These are phyloP conservation scores for Penicillium sp. DNA, from an alignment of 2,329 filamentous ascomycete species.

Conservation along the genomic window DNA sequence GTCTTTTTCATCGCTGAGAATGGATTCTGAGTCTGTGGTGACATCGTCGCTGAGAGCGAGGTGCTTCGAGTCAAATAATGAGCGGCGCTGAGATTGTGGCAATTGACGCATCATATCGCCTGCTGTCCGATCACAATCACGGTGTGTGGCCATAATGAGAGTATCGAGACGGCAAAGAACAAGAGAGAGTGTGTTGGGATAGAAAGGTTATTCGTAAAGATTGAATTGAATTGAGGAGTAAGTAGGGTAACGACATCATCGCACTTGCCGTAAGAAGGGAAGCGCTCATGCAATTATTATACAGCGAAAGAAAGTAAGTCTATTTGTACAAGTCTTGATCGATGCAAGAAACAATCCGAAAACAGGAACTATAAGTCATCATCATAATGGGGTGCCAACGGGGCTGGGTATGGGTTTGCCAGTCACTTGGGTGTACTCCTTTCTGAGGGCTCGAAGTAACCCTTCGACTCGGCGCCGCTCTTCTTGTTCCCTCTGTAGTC, in stretches of 20 bases:
- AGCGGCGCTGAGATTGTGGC: slow-evolving; percentile 7
- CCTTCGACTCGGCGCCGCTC: slow-evolving; percentile 69
- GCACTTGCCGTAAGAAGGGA: slow-evolving; percentile 24
- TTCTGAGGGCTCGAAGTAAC: slow-evolving; percentile 57
- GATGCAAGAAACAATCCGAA: slow-evolving; percentile 19
- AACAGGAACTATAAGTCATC: slow-evolving; percentile 28
- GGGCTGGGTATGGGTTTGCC: slow-evolving; percentile 41
- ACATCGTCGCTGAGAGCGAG: slow-evolving; percentile 10
- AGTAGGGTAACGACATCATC: slow-evolving; percentile 17
- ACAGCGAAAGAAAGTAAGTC: slow-evolving; percentile 20
- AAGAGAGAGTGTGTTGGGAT: background rate
- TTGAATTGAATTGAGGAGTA: background rate
- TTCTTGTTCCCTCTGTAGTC: slow-evolving; percentile 68
- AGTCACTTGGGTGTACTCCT: slow-evolving; percentile 42
- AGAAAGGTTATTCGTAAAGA: background rate
- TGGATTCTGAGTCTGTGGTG: slow-evolving; percentile 28
- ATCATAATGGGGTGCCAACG: slow-evolving; percentile 42
- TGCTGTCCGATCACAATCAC: slow-evolving; percentile 1
- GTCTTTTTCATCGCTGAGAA: slow-evolving; percentile 41
- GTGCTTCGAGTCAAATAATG: slow-evolving; percentile 13
- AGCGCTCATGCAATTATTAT: slow-evolving; percentile 25
- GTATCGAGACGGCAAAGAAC: background rate
- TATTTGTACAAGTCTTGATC: slow-evolving; percentile 29
- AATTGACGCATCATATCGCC: background rate
- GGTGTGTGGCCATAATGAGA: slow-evolving; percentile 16